Base-by-base conservation (phyloP, 2,329 filamentous ascomycete species). In the Fusarium sp. region DNA sequence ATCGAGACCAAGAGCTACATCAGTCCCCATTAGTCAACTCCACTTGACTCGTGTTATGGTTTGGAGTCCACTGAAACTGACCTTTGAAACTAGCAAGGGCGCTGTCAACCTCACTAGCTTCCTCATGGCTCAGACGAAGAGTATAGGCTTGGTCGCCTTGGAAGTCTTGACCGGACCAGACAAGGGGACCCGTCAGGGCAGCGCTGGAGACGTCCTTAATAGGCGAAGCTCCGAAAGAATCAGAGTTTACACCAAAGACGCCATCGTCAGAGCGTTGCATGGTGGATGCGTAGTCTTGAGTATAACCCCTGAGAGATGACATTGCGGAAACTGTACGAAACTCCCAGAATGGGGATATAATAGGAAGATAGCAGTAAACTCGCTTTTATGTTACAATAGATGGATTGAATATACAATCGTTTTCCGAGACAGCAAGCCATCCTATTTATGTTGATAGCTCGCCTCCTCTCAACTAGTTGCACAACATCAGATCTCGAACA, bases 41-140 rank as follows among this genome's bases (percentile, higher is more conserved):
- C n/a, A 40, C 10, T 27, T 27, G 37, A 60, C 30, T 59, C 41
- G 28, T 9, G 20, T 13, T 1, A 46, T 37, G 5, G 13, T 41
- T 8, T 10, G 21, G 34, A n/a, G 16, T 13, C 32, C 30, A 47
- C 40, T 23, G 23, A 28, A 50, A 30, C 73, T 72, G 42, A 73
- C 76, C 57, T 40, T 79, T 76, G 63, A 79, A 79, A 13, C 45
- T 55, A 13, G 59, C 58, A 3, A 80, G 70, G 34, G 72, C 74
- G 9, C 66, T 57, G 28, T 78, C 64, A 47, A 76, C 49, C 34
- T 75, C 69, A 1, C 43, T 34, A 23, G 73, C 34, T 30, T 76
- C 72, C 1, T 58, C 27, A 27, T 64, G 45, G 30, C 58, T 50
- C n/a, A 77, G 60, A 23, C 54, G 32, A 16, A 76, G 55, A 56